Evolutionary conservation across 371 early-diverging fungal genomes (phyloP), one percentile per base, ranked within the genome.

Genomic region (Apophysomyces ossiformis): DNA sequence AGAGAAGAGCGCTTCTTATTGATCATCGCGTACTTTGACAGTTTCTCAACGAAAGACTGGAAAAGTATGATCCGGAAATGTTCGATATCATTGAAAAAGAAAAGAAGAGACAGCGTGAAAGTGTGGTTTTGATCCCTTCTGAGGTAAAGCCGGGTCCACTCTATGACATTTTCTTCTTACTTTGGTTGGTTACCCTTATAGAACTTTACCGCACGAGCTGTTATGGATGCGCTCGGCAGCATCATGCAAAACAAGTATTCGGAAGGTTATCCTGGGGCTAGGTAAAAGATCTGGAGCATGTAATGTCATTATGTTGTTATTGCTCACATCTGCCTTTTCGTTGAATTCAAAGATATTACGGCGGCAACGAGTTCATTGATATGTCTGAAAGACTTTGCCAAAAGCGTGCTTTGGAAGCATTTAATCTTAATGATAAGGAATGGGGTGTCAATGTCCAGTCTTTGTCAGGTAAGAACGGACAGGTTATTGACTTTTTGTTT

Each of bases 381-480:
- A 83, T 83, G 86, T 94, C 99, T 35, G 99, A 99, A 82, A 74
- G 67, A 58, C 86, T 99, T 37, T 99, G 99, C 84, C 98, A 96
- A 77, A 81, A 93, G 77, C 91, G 99, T 66, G 99, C 99, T 36
- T 86, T 99, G 44, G 93, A 94, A 73, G 91, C 97, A 15, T 99
- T 98, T 78, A 76, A 85, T 58, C 83, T 99, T 56, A 91, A 95
- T 74, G 82, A 84, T n/a, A 86, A 82, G 38, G 86, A 93, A 69
- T 99, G 99, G 99, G 99, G 99, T 69, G 99, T 98, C 61, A 99
- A 99, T 75, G 99, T 99, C 43, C 99, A 99, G 78, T 69, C 99
- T 21, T 86, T 98, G 57, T 99, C 99, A 35, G 99, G 93, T 80
- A 84, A 57, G 37, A 18, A 60, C 56, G 58, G 7, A 44, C 26